Base-by-base conservation (phyloP, 768 basidiomycete species). In the Amanita rimosa region DNA sequence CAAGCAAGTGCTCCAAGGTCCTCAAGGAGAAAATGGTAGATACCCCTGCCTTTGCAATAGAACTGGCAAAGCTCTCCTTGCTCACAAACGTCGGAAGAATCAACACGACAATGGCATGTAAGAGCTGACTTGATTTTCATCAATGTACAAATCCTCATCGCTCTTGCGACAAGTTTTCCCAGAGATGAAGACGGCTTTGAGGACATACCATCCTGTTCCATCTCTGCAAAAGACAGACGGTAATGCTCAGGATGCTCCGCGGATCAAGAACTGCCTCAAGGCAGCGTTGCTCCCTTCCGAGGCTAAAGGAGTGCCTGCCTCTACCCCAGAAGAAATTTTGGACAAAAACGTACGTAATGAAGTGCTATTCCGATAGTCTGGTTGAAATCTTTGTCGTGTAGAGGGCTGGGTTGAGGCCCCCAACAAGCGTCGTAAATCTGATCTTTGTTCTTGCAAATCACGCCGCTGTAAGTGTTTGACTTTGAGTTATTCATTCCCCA, bases 191-290 rank as follows among this genome's bases (percentile, higher is more conserved):
- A 93, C 91, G 4, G 85, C 87, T 16, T 69, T 93, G 48, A 72
- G 90, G 59, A 88, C 87, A 47, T 93, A 93, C 63, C 91, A 93
- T 58, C 88, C 91, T 24, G 80, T 91, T n/a, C 91, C 91, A 8
- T 85, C 84, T 26, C 68, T 93, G 22, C 90, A 93, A 61, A 87
- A 86, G 68, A 87, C 89, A 13, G 83, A 85, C 55, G 85, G 84
- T 14, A 90, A 91, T 62, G 78, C 88, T 6, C 88, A 92, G 62
- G 90, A 94, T 62, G 90, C 90, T 35, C 90, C 91, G 17, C 79
- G 91, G 52, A 88, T 94, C 64, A 94, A 94, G 65, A 89, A 89
- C 54, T 85, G 85, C 61, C 72, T 94, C 44, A 93, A 92, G 60
- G 87, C 84, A 34, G 83, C 84, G 29, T 68, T 84, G 19, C 71